These are phyloP conservation scores for Puccinia coronata DNA, from an alignment of 1,284 basidiomycete species.

Conservation along the genomic window DNA sequence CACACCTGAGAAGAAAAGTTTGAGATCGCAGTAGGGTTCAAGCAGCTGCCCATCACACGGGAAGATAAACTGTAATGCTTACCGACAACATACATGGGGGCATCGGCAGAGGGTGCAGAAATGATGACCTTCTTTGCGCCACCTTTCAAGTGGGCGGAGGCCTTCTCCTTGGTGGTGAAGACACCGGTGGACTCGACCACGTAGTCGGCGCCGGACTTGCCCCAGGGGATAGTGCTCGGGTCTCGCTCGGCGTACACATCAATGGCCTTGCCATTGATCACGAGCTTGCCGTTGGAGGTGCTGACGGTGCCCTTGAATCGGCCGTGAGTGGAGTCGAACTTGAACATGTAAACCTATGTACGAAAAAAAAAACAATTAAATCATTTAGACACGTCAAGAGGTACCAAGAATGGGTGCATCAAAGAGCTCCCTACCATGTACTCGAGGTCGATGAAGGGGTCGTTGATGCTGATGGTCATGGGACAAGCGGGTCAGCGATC, in stretches of 20 bases:
- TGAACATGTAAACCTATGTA: slow-evolving; percentile 99
- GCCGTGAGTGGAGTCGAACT: slow-evolving; percentile 97
- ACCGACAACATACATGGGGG: slow-evolving; percentile 74
- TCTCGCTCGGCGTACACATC: slow-evolving; percentile 82
- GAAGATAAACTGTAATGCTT: slow-evolving; percentile 58
- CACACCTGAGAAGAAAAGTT: slow-evolving; percentile 67
- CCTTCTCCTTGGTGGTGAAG: slow-evolving; percentile 91
- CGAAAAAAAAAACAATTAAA: not conserved
- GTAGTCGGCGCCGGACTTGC: slow-evolving; percentile 79
- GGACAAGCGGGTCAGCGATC: slow-evolving; percentile 3
- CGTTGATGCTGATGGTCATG: slow-evolving; percentile 58
- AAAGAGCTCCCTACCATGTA: slow-evolving; percentile 75
- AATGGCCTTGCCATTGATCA: slow-evolving; percentile 79
- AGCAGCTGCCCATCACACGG: slow-evolving; percentile 64
- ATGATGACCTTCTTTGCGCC: slow-evolving; percentile 99
- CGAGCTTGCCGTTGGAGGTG: slow-evolving; percentile 84
- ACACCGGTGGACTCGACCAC: slow-evolving; percentile 99
- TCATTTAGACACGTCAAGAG: not conserved
- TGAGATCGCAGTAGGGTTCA: not conserved
- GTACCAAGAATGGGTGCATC: not conserved
- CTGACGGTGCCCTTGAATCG: slow-evolving; percentile 85
- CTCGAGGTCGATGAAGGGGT: slow-evolving; percentile 89
- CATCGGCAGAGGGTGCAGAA: slow-evolving; percentile 97
- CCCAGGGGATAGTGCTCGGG: slow-evolving; percentile 84
- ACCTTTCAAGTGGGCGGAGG: slow-evolving; percentile 90